Percentiles rank a stretch among this genome's conserved stretches.
Conservation (phyloP, 495 filamentous ascomycete genomes). For the Lichina pygmaea region DNA sequence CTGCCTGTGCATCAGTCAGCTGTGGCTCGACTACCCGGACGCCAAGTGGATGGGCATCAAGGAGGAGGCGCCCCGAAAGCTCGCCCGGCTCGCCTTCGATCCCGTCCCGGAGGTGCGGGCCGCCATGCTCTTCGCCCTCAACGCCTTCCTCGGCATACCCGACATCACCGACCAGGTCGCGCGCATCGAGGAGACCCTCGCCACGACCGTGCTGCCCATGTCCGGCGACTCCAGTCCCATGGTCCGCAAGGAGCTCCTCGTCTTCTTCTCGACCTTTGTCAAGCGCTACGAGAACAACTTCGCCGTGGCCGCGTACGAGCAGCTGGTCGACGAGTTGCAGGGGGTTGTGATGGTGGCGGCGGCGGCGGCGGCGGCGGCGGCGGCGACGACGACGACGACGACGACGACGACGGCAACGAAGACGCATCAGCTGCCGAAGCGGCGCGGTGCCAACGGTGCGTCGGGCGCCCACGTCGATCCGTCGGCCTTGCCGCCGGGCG, state of each 20-base stretch:
- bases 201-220: conserved; percentile 64
- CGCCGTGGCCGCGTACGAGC: conserved; percentile 73
- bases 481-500: neutral
- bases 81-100: conserved; percentile 64
- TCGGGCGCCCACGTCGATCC: neutral
- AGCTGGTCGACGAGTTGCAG: conserved; percentile 44
- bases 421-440: conserved; percentile 1
- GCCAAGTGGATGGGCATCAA: conserved; percentile 86
- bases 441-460: neutral
- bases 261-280: conserved; percentile 84
- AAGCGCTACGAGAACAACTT: conserved; percentile 81
- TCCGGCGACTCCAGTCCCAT: conserved; percentile 74
- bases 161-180: conserved; percentile 80
- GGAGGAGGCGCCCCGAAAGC: conserved; percentile 46
- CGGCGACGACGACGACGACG: neutral
- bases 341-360: neutral
- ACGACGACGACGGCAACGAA: neutral
- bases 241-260: conserved; percentile 73
- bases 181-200: conserved; percentile 66
- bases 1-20: conserved; percentile 81
- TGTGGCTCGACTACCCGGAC: conserved; percentile 75
- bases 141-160: conserved; percentile 76
- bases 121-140: conserved; percentile 71
- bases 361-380: no score
- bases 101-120: conserved; percentile 83